These are phyloP conservation scores for Conidiobolus incongruus DNA, from an alignment of 371 early-diverging fungal genomes.

Conservation along the genomic window DNA sequence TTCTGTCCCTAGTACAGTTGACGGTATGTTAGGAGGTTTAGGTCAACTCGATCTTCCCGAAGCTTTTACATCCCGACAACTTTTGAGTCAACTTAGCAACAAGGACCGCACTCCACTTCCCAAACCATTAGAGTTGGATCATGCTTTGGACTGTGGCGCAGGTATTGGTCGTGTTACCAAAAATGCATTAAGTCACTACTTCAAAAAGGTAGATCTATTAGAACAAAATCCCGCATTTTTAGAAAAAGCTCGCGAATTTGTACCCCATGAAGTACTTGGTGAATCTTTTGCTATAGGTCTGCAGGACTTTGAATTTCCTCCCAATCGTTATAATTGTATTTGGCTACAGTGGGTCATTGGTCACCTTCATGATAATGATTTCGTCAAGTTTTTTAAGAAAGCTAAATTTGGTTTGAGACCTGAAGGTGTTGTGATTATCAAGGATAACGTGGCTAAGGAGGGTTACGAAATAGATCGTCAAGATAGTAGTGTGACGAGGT, in stretches of 20 bases:
- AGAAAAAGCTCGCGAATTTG: slow-evolving; percentile 39
- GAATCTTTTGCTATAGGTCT: slow-evolving; percentile 44
- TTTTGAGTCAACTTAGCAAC: slow-evolving; percentile 10
- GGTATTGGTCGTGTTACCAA: slow-evolving; percentile 90
- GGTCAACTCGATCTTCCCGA: slow-evolving; percentile 46
- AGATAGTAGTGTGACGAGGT: slow-evolving; percentile 74
- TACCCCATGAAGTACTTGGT: slow-evolving; percentile 23
- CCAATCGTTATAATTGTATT: slow-evolving; percentile 57
- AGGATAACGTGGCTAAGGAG: slow-evolving; percentile 58
- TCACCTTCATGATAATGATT: slow-evolving; percentile 60
- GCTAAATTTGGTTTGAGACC: slow-evolving; percentile 50
- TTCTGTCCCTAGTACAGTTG: slow-evolving; percentile 26
- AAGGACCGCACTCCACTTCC: slow-evolving; percentile 8
- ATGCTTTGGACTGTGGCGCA: slow-evolving; percentile 63
- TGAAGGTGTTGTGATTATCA: slow-evolving; percentile 63
- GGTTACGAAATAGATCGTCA: slow-evolving; percentile 51
- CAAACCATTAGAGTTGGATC: slow-evolving; percentile 11
- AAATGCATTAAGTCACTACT: slow-evolving; percentile 44
- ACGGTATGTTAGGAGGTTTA: slow-evolving; percentile 81
- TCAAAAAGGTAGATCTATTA: slow-evolving; percentile 68
- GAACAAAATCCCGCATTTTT: slow-evolving; percentile 64
- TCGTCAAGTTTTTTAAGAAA: slow-evolving; percentile 56
- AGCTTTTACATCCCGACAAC: slow-evolving; percentile 37
- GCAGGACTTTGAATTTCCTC: slow-evolving; percentile 58
- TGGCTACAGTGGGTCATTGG: slow-evolving; percentile 95